Evolutionary conservation across 2,329 filamentous ascomycete genomes (phyloP).

Genomic region (Fusarium dimerum): DNA sequence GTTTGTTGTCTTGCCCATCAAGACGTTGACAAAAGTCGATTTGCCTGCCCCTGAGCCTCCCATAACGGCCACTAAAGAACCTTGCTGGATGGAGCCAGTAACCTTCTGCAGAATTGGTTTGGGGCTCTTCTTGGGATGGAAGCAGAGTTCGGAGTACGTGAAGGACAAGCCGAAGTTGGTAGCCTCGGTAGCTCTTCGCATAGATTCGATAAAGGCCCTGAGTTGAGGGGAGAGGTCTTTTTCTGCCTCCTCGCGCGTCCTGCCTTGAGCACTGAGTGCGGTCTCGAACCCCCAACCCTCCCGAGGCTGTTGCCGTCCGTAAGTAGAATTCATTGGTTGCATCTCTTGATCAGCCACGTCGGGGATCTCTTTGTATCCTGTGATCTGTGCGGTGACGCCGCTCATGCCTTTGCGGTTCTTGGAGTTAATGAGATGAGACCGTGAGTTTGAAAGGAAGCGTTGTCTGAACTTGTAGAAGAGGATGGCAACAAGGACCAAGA

Average conservation of each 20-base stretch:
- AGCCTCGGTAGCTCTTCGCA: conserved; percentile 52
- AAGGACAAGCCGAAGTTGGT: conserved; percentile 55
- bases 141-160: conserved; percentile 50
- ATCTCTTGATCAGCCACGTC: conserved; percentile 39
- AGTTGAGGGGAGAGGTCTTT: conserved; percentile 37
- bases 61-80: conserved; percentile 60
- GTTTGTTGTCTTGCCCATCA: conserved; percentile 59
- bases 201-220: conserved; percentile 52
- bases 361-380: conserved; percentile 37
- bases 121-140: conserved; percentile 45
- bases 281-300: conserved; percentile 37
- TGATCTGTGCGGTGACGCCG: conserved; percentile 30
- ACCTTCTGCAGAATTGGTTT: conserved; percentile 53
- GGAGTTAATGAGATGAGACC: conserved; percentile 7
- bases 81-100: conserved; percentile 54
- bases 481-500: conserved; percentile 38
- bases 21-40: conserved; percentile 59
- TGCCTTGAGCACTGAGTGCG: conserved; percentile 33
- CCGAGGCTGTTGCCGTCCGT: conserved; percentile 25
- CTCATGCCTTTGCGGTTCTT: conserved; percentile 29
- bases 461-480: conserved; percentile 21
- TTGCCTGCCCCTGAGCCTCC: conserved; percentile 61
- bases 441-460: conserved; percentile 17
- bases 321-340: conserved; percentile 35
- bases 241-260: conserved; percentile 21